Evolutionary conservation across 1,284 basidiomycete species (phyloP).

Genomic region (Meira nashicola): DNA sequence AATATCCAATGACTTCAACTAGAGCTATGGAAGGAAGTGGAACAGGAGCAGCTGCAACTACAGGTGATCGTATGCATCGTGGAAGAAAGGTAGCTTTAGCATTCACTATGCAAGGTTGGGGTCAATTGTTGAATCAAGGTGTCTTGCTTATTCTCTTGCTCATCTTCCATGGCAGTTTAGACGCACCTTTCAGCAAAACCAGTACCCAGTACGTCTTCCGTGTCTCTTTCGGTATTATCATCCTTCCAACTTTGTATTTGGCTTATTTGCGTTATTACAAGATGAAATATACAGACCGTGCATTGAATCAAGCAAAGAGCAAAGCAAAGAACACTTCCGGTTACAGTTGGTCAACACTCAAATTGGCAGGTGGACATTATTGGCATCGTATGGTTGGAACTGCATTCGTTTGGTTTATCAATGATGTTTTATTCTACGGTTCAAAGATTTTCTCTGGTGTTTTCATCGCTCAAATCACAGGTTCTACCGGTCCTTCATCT

Average conservation of each 20-base stretch:
- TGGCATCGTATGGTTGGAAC: slow-evolving; percentile 58
- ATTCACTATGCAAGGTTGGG: slow-evolving; percentile 60
- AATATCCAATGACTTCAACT: slow-evolving; percentile 61
- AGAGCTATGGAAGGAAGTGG: slow-evolving; percentile 57
- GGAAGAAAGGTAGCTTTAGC: slow-evolving; percentile 59
- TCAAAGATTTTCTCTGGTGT: slow-evolving; percentile 51
- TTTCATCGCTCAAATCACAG: slow-evolving; percentile 55
- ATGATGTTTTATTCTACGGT: slow-evolving; percentile 56
- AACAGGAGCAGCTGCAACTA: slow-evolving; percentile 52
- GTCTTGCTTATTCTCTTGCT: slow-evolving; percentile 58
- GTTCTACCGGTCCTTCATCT: slow-evolving; percentile 34
- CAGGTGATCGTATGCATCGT: slow-evolving; percentile 59
- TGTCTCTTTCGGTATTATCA: slow-evolving; percentile 59
- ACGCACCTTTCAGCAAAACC: slow-evolving; percentile 54
- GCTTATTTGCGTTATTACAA: slow-evolving; percentile 59
- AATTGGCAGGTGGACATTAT: slow-evolving; percentile 58
- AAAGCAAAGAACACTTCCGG: slow-evolving; percentile 56
- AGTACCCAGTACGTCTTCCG: slow-evolving; percentile 60
- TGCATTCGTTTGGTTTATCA: slow-evolving; percentile 58
- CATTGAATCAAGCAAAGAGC: slow-evolving; percentile 55
- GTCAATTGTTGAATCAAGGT: slow-evolving; percentile 59
- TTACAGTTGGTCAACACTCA: slow-evolving; percentile 58
- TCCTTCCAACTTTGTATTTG: slow-evolving; percentile 58
- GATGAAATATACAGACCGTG: slow-evolving; percentile 52
- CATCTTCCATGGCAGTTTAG: slow-evolving; percentile 57